Conservation (phyloP, 2,329 filamentous ascomycete species). For the Pseudocercospora vitis region DNA sequence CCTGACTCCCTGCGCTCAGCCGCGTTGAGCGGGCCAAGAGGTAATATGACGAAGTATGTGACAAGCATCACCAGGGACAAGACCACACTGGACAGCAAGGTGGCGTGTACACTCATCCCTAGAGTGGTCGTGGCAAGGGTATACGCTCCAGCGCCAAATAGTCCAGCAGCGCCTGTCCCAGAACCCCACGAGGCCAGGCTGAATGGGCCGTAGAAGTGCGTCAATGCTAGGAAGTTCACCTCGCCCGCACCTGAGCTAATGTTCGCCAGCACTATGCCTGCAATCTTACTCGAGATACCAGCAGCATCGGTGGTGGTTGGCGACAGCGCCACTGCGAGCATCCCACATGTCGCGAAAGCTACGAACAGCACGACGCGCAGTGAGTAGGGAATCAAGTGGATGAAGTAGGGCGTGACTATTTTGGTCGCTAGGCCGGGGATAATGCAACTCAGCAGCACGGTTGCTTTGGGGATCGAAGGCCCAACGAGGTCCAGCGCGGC, state of each 20-base stretch:
- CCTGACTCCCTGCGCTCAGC: constrained; percentile 45
- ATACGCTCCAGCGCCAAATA: constrained; percentile 85
- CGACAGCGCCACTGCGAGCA: constrained; percentile 84
- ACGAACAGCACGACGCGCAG: constrained; percentile 74
- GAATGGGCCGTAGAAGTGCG: constrained; percentile 87
- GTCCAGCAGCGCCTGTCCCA: constrained; percentile 64
- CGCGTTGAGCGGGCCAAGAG: constrained; percentile 62
- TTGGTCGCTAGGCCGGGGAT: constrained; percentile 77
- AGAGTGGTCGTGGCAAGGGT: constrained; percentile 80
- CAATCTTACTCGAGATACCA: constrained; percentile 71
- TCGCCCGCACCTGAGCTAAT: constrained; percentile 85
- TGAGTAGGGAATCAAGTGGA: constrained; percentile 80
- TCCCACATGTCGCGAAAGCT: constrained; percentile 73
- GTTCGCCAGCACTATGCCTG: constrained; percentile 81
- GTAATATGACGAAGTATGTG: constrained; percentile 82
- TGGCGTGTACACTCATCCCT: constrained; percentile 70
- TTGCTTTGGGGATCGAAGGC: constrained; percentile 78
- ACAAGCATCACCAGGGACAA: constrained; percentile 79
- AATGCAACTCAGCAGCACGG: constrained; percentile 91
- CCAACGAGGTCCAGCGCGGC: constrained; percentile 94
- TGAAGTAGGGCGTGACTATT: constrained; percentile 80
- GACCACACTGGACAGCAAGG: constrained; percentile 73
- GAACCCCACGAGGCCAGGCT: constrained; percentile 90
- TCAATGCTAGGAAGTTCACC: constrained; percentile 84
- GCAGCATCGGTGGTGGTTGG: constrained; percentile 50